These are phyloP conservation scores for Carex scoparia DNA, from an alignment of 176 grass and related monocot species.

Conservation along the genomic window DNA sequence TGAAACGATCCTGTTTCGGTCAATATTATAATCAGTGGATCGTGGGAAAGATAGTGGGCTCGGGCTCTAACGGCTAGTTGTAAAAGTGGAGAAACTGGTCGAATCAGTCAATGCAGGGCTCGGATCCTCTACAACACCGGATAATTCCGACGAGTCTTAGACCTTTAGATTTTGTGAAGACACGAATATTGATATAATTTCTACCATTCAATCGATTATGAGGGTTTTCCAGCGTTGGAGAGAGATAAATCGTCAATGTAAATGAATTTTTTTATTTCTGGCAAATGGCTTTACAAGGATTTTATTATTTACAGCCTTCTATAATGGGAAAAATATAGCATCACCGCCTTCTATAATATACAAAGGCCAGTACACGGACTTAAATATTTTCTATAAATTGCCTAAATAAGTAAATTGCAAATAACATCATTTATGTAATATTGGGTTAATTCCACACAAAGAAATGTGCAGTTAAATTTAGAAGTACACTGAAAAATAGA, in stretches of 20 bases:
- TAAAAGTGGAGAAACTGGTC: background rate
- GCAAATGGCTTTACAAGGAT: background rate
- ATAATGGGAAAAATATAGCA: background rate
- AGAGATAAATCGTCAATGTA: no score
- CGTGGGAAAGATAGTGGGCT: background rate
- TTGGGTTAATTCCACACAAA: no score
- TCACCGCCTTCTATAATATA: no score
- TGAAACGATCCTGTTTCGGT: background rate
- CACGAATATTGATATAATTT: background rate
- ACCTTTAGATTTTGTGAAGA: background rate
- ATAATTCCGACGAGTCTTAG: background rate
- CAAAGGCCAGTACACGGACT: no score
- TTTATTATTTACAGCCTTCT: background rate
- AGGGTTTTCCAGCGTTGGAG: background rate
- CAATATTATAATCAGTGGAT: background rate
- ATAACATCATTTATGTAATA: no score
- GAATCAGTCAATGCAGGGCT: background rate
- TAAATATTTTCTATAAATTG: no score
- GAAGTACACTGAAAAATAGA: no score
- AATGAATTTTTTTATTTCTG: no score
- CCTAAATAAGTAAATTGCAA: no score
- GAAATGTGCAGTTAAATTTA: no score
- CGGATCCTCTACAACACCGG: background rate
- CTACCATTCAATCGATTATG: background rate
- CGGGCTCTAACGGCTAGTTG: slow-evolving; percentile 25